Conservation (phyloP, 345 rosid genomes). For the Euphorbia lathyris region DNA sequence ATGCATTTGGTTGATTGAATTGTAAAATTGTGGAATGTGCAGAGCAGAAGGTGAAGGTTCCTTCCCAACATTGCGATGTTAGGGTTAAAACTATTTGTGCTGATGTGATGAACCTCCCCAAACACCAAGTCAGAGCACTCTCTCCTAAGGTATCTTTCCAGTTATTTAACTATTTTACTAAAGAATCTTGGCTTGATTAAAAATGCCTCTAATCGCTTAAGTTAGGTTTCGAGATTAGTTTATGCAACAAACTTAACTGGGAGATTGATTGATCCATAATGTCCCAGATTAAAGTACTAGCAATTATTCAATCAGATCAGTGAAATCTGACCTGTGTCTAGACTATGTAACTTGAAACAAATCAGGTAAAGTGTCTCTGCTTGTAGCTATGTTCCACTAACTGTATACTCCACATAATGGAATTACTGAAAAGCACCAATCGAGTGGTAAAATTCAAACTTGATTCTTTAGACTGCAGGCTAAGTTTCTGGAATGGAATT, state of each 20-base stretch:
- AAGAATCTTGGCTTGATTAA: too few relatives aligned
- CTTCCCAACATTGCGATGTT: constrained; percentile 68
- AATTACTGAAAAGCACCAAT: too few relatives aligned
- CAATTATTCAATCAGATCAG: neutral
- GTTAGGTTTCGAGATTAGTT: too few relatives aligned
- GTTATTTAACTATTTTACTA: neutral
- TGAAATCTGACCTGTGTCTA: neutral
- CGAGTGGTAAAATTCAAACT: too few relatives aligned
- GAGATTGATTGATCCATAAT: neutral
- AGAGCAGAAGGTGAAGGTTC: constrained; percentile 96
- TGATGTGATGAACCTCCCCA: constrained; percentile 64
- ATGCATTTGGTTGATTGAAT: constrained; percentile 22
- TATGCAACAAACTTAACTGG: neutral
- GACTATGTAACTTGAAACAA: neutral
- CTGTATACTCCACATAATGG: too few relatives aligned
- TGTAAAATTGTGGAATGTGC: constrained; percentile 31
- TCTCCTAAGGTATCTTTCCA: constrained; percentile 60
- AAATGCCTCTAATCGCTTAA: too few relatives aligned
- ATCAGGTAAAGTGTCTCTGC: neutral
- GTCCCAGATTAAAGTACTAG: neutral
- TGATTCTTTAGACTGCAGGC: neutral
- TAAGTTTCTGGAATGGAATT: neutral
- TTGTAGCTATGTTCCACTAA: neutral
- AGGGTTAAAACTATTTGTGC: constrained; percentile 82
- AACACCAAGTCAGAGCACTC: constrained; percentile 51